These are phyloP conservation scores for Yamagishiella unicocca DNA, from an alignment of 139 green algal genomes.

Conservation along the genomic window DNA sequence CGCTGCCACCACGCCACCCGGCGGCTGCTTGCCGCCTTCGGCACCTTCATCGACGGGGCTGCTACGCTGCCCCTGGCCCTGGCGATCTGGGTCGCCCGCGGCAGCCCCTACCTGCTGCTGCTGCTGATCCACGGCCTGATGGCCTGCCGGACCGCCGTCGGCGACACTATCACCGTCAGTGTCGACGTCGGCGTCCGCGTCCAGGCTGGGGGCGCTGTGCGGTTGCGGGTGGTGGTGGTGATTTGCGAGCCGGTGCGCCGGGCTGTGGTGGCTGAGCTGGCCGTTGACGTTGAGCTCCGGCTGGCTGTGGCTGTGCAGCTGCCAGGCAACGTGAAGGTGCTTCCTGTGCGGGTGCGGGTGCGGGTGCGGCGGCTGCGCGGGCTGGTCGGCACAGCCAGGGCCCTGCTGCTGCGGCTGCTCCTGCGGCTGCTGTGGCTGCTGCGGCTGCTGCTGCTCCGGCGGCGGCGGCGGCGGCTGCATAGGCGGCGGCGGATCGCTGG, in stretches of 20 bases:
- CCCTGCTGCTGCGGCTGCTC: background rate
- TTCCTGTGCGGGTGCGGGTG: too few species aligned
- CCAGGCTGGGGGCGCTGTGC: background rate
- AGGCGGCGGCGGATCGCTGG: background rate
- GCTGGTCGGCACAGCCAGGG: background rate
- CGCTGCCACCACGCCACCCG: too few species aligned
- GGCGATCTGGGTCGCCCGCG: too few species aligned
- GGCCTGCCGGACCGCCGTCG: background rate
- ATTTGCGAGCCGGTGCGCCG: background rate
- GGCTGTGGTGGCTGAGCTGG: background rate
- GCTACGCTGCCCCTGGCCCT: too few species aligned
- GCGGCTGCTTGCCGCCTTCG: too few species aligned
- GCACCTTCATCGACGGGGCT: too few species aligned
- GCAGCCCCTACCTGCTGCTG: too few species aligned
- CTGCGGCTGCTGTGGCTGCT: background rate
- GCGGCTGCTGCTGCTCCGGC: background rate
- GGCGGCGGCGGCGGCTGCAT: background rate
- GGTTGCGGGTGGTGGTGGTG: background rate
- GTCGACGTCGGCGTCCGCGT: background rate
- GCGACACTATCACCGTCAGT: background rate
- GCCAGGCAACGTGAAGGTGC: too few species aligned
- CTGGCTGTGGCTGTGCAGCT: background rate
- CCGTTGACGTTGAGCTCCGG: background rate
- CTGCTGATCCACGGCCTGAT: too few species aligned
- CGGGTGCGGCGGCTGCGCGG: background rate